Evolutionary conservation across 495 filamentous ascomycete species (phyloP).

Genomic region (Parachaetomium inaequale): DNA sequence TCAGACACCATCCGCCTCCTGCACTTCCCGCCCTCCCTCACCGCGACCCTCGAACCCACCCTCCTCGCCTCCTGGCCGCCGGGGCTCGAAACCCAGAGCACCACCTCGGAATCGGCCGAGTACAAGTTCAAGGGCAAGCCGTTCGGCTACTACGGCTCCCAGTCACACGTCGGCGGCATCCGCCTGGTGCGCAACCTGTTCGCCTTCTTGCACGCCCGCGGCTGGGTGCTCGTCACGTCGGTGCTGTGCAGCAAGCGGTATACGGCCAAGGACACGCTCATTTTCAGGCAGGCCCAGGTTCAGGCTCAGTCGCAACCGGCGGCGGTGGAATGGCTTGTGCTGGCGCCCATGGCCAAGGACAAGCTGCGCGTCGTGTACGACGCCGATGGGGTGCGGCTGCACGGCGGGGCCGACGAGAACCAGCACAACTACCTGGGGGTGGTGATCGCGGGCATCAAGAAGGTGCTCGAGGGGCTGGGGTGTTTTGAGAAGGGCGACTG

Average conservation of each 20-base stretch:
- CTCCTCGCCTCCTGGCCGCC: conserved; percentile 28
- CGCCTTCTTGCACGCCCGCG: conserved; percentile 18
- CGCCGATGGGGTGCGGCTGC: neutral
- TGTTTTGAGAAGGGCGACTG: conserved; percentile 16
- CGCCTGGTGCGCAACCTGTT: conserved; percentile 24
- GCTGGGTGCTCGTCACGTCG: conserved; percentile 19
- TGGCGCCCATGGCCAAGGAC: conserved; percentile 7
- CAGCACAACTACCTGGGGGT: conserved; percentile 12
- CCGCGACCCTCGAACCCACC: conserved; percentile 30
- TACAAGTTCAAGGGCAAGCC: conserved; percentile 20
- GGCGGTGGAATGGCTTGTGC: conserved; percentile 21
- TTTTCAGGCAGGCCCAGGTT: conserved; percentile 12
- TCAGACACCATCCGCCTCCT: conserved; percentile 21
- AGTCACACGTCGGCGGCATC: conserved; percentile 12
- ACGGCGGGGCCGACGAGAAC: neutral
- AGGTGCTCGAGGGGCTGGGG: conserved; percentile 10
- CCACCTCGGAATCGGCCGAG: no score
- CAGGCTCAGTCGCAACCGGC: neutral
- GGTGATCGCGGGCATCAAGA: conserved; percentile 8
- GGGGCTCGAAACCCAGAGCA: no score
- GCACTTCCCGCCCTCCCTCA: conserved; percentile 18
- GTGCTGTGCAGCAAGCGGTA: conserved; percentile 12
- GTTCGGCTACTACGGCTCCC: conserved; percentile 18
- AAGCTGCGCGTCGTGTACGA: conserved; percentile 23
- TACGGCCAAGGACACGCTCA: conserved; percentile 23